Evolutionary conservation across 148 eudicot genomes (phyloP).

Genomic region (Mesembryanthemum crystallinum): DNA sequence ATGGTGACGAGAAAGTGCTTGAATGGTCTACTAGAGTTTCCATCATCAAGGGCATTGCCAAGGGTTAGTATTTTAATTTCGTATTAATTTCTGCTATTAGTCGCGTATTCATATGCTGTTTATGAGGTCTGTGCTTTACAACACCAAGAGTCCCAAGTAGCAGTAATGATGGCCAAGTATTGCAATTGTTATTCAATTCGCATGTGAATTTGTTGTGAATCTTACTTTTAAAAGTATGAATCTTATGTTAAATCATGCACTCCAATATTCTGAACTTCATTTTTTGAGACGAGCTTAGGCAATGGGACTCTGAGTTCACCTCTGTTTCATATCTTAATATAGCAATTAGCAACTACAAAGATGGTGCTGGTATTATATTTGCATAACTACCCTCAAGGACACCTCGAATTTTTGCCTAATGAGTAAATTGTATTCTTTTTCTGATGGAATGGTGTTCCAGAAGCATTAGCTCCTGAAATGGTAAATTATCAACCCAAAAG

Average conservation of each 20-base stretch:
- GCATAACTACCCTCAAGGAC: not conserved
- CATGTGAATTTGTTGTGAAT: not conserved
- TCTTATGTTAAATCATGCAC: not conserved
- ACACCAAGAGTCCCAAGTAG: too few relatives aligned
- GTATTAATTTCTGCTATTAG: not conserved
- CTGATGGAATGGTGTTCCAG: too few relatives aligned
- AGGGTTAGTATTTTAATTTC: too few relatives aligned
- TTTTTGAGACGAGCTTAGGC: not conserved
- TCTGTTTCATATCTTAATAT: not conserved
- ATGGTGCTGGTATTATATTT: not conserved
- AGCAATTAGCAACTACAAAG: not conserved
- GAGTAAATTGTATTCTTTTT: not conserved
- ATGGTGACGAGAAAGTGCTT: slow-evolving; percentile 46
- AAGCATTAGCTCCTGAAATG: not conserved
- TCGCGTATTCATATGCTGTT: not conserved
- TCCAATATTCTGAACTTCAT: not conserved
- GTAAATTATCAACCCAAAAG: not conserved
- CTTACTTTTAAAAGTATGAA: not conserved
- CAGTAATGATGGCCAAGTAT: not conserved
- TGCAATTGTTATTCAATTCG: not conserved
- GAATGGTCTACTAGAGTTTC: slow-evolving; percentile 72
- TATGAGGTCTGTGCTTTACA: not conserved
- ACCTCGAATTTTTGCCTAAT: not conserved
- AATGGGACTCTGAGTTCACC: not conserved
- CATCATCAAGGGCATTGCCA: slow-evolving; percentile 82